A percentile compares a stretch with the other conserved stretches of the same genome.
phyloP scores from a whole-genome alignment of 2,329 filamentous ascomycete species.

The Diplodia scrobiculata region DNA sequence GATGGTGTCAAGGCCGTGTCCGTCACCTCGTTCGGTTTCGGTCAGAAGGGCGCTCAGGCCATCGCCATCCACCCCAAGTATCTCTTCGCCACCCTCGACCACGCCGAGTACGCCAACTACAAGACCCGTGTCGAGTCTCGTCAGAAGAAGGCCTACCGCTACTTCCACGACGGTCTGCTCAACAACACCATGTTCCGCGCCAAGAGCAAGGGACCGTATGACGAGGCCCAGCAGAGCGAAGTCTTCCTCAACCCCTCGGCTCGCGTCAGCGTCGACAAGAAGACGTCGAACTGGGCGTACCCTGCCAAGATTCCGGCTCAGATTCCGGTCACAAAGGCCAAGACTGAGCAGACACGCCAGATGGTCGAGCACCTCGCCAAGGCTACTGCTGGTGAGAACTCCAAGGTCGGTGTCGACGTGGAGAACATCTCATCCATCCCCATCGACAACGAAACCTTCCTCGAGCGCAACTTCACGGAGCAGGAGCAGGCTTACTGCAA shows the following conservation, averaged over 20 bases:
- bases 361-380: slow-evolving; percentile 77
- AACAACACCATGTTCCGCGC: slow-evolving; percentile 98
- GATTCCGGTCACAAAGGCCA: slow-evolving; percentile 57
- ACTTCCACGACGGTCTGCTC: slow-evolving; percentile 97
- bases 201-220: slow-evolving; percentile 88
- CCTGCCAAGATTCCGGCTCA: slow-evolving; percentile 63
- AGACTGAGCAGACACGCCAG: slow-evolving; percentile 65
- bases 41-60: slow-evolving; percentile 96
- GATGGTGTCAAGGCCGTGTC: slow-evolving; percentile 99
- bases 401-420: slow-evolving; percentile 90
- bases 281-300: slow-evolving; percentile 76
- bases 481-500: slow-evolving; percentile 85
- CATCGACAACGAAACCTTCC: slow-evolving; percentile 89
- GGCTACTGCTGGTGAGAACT: slow-evolving; percentile 60
- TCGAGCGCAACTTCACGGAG: slow-evolving; percentile 90
- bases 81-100: slow-evolving; percentile 89
- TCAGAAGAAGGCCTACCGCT: slow-evolving; percentile 98
- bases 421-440: slow-evolving; percentile 87
- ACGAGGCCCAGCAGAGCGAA: slow-evolving; percentile 78
- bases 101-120: slow-evolving; percentile 79
- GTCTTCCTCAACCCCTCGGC: slow-evolving; percentile 94
- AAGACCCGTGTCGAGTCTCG: slow-evolving; percentile 83
- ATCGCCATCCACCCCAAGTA: slow-evolving; percentile 98
- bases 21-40: slow-evolving; percentile 98
- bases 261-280: slow-evolving; percentile 82